These are phyloP conservation scores for Limonium bicolor DNA, from an alignment of 148 eudicot species.

Conservation along the genomic window DNA sequence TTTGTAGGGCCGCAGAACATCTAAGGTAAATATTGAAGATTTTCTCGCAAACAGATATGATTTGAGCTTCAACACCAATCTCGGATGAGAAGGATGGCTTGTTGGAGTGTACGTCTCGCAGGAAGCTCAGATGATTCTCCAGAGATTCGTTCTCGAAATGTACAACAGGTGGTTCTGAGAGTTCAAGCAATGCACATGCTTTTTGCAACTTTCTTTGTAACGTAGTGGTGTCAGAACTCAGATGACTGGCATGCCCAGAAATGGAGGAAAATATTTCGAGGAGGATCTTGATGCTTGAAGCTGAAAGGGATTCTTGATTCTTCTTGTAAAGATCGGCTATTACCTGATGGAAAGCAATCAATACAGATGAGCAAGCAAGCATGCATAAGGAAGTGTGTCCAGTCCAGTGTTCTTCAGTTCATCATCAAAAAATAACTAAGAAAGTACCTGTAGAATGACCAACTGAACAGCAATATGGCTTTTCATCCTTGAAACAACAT, in stretches of 20 bases:
- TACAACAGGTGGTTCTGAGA: conserved; percentile 74
- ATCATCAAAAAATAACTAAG: too few species aligned
- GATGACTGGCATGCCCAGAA: conserved; percentile 50
- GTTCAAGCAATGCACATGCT: conserved; percentile 60
- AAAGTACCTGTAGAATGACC: conserved; percentile 70
- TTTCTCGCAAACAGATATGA: conserved; percentile 49
- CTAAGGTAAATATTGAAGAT: conserved; percentile 58
- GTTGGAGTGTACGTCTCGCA: conserved; percentile 33
- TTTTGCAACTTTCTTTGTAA: conserved; percentile 47
- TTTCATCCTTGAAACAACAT: conserved; percentile 83
- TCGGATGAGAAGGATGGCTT: conserved; percentile 33
- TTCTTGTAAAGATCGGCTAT: conserved; percentile 62
- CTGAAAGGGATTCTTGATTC: conserved; percentile 38
- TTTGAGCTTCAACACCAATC: conserved; percentile 34
- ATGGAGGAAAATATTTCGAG: conserved; percentile 46
- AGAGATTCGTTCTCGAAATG: conserved; percentile 75
- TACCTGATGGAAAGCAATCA: too few species aligned
- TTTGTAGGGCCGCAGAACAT: conserved; percentile 37
- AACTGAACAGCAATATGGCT: conserved; percentile 64
- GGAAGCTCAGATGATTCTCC: conserved; percentile 50
- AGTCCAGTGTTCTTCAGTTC: too few species aligned
- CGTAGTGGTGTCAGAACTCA: conserved; percentile 38
- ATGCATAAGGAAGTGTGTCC: conserved; percentile 1
- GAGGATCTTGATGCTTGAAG: conserved; percentile 34
- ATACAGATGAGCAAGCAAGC: too few species aligned